Conservation (phyloP, 345 rosid genomes). For the Linum lewisii region DNA sequence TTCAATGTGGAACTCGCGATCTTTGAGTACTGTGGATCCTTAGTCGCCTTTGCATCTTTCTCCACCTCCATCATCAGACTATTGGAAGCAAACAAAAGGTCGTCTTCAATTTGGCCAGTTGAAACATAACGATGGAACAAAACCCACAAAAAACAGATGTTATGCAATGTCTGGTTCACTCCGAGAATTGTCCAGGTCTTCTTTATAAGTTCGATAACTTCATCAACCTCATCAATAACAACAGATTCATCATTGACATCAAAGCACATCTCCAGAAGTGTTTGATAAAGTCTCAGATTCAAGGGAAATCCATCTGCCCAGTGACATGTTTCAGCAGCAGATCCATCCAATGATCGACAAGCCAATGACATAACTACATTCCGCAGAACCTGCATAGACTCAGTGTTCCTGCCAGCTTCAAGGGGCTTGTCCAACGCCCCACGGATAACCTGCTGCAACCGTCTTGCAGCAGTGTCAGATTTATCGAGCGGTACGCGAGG, state of each 20-base stretch:
- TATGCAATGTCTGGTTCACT: conserved; percentile 6
- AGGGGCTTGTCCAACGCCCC: conserved; percentile 9
- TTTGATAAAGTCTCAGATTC: conserved; percentile 8
- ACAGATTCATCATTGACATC: conserved; percentile 6
- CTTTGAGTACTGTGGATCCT: conserved; percentile 8
- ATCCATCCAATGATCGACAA: conserved; percentile 5
- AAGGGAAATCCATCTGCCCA: conserved; percentile 9
- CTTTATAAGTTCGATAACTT: conserved; percentile 8
- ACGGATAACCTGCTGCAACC: conserved; percentile 8
- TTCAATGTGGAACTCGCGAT: conserved; percentile 4
- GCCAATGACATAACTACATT: conserved; percentile 8
- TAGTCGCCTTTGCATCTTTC: conserved; percentile 7
- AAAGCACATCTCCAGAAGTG: conserved; percentile 4
- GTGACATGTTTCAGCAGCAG: conserved; percentile 6
- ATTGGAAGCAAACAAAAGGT: conserved; percentile 9
- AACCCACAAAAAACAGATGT: conserved; percentile 7
- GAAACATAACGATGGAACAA: conserved; percentile 6
- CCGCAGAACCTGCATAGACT: conserved; percentile 6
- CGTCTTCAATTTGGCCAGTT: conserved; percentile 7
- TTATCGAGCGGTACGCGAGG: conserved; percentile 2
- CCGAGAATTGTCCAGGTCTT: conserved; percentile 7
- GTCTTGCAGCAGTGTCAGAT: neutral
- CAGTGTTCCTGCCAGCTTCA: conserved; percentile 4
- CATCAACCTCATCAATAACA: conserved; percentile 8
- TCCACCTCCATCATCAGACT: conserved; percentile 5